A percentile compares a stretch with the other conserved stretches of the same genome.
Evolutionary conservation across 106 monocot species (phyloP).

Genomic region (Acanthochlamys bracteata): DNA sequence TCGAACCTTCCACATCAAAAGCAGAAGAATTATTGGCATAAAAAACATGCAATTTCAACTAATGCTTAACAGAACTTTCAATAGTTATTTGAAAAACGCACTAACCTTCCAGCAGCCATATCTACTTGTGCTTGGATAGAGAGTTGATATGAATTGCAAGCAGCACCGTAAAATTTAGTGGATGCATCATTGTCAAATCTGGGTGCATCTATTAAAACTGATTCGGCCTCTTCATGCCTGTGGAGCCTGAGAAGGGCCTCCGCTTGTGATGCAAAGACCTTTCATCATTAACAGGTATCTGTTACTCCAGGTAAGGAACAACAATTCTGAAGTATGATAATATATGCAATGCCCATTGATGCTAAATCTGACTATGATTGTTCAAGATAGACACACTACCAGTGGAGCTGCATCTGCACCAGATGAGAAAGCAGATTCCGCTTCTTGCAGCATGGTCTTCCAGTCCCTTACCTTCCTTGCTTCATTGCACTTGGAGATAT

Average conservation of each 20-base stretch:
- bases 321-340: no score
- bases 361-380: no score
- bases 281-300: background rate
- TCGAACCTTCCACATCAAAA: constrained; percentile 24
- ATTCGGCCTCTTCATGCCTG: constrained; percentile 32
- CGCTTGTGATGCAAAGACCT: constrained; percentile 43
- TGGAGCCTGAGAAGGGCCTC: constrained; percentile 36
- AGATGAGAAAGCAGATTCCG: constrained; percentile 15
- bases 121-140: constrained; percentile 25
- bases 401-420: constrained; percentile 43
- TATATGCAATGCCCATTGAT: no score
- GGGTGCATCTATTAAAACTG: constrained; percentile 25
- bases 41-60: no score
- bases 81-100: no score
- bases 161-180: constrained; percentile 27
- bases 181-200: constrained; percentile 27
- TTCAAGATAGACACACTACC: constrained; percentile 4
- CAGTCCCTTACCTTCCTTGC: constrained; percentile 30
- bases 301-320: no score
- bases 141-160: constrained; percentile 15
- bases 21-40: background rate
- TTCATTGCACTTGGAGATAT: constrained; percentile 21
- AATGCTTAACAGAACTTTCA: no score
- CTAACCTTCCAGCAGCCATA: constrained; percentile 32
- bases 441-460: constrained; percentile 26